A percentile compares a stretch with the other conserved stretches of the same genome.
phyloP scores from a whole-genome alignment of 2,329 filamentous ascomycete species.

The Talaromyces sp. region DNA sequence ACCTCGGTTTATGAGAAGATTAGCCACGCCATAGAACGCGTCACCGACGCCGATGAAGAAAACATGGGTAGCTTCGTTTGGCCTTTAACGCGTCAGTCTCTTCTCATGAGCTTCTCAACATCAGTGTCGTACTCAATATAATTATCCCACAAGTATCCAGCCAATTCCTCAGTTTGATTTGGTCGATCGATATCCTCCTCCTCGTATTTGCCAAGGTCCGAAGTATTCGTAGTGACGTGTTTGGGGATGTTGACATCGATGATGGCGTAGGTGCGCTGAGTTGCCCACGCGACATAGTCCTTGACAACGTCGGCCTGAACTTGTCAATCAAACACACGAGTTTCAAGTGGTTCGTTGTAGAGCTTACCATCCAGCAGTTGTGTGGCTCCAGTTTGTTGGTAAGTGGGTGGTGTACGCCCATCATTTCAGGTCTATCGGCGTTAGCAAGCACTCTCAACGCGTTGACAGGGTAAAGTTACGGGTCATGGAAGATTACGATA shows the following conservation, averaged over 20 bases:
- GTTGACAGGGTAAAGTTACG: conserved; percentile 51
- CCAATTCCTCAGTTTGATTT: conserved; percentile 61
- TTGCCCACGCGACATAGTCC: conserved; percentile 80
- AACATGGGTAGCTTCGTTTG: conserved; percentile 64
- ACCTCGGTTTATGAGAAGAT: conserved; percentile 75
- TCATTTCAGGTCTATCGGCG: conserved; percentile 59
- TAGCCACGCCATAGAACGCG: conserved; percentile 77
- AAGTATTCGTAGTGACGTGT: conserved; percentile 57
- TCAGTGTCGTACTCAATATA: conserved; percentile 68
- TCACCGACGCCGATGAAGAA: conserved; percentile 88
- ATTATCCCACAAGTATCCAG: conserved; percentile 93
- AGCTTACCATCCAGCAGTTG: conserved; percentile 79
- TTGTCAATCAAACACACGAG: too few species aligned
- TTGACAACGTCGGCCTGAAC: conserved; percentile 72
- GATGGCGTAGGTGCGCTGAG: conserved; percentile 71
- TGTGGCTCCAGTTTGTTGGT: conserved; percentile 74
- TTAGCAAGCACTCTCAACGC: conserved; percentile 13
- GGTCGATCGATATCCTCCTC: conserved; percentile 51
- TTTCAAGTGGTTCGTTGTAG: too few species aligned
- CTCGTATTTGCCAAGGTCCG: conserved; percentile 37
- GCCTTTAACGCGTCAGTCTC: conserved; percentile 39
- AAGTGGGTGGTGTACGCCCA: conserved; percentile 63
- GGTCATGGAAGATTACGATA: conserved; percentile 85
- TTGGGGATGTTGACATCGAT: conserved; percentile 90
- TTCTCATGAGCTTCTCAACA: neutral